Conservation (phyloP, 2,329 filamentous ascomycete genomes). For the Microsporum canis region DNA sequence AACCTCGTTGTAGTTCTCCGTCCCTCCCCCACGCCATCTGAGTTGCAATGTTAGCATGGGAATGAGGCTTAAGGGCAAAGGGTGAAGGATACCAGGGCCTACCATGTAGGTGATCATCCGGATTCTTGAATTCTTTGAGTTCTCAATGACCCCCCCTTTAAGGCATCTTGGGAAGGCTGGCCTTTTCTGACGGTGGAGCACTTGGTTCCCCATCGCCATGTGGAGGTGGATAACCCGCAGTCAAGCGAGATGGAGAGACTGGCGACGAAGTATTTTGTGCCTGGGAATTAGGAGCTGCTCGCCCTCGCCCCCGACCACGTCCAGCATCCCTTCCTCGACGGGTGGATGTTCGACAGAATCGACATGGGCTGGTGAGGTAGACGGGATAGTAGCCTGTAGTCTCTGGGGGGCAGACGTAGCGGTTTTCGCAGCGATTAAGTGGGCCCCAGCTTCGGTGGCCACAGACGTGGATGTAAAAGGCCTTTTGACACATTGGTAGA, state of each 20-base stretch:
- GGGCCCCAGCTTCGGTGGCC: slow-evolving; percentile 15
- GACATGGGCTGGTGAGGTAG: slow-evolving; percentile 10
- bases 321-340: background rate
- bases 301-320: background rate
- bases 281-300: background rate
- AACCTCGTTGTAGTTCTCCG: background rate
- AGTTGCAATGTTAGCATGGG: background rate
- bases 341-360: slow-evolving; percentile 11
- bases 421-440: slow-evolving; percentile 12
- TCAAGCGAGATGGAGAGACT: background rate
- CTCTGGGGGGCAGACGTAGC: slow-evolving; percentile 13
- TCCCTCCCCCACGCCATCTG: background rate
- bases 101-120: background rate
- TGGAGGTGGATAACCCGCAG: background rate
- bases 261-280: background rate
- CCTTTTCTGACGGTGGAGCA: background rate
- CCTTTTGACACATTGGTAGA: slow-evolving; percentile 14
- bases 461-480: slow-evolving; percentile 14
- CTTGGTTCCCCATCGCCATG: background rate
- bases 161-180: background rate
- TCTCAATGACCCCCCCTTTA: background rate
- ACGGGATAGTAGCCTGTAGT: slow-evolving; percentile 11
- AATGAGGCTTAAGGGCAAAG: background rate
- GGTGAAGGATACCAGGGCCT: background rate
- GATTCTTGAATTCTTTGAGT: background rate